Conservation (phyloP, 257 asterid species). For the Jacaranda copaia region DNA sequence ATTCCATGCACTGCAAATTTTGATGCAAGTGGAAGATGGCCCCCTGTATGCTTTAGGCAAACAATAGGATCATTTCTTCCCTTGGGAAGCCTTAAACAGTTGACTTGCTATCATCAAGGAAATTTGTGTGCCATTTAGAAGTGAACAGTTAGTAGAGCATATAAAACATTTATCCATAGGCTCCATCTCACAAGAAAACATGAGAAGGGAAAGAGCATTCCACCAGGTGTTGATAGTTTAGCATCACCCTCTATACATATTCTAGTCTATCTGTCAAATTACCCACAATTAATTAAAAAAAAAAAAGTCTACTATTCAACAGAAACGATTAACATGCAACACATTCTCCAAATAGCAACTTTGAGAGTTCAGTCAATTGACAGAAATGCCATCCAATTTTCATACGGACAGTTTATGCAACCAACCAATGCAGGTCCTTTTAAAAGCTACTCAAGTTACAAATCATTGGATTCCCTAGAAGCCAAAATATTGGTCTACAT, state of each 20-base stretch:
- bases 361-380: not conserved
- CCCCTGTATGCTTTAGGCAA: not conserved
- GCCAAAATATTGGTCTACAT: not conserved
- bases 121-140: no score
- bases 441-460: not conserved
- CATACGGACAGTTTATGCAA: not conserved
- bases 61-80: not conserved
- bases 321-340: not conserved
- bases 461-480: slow-evolving; percentile 17
- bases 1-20: not conserved
- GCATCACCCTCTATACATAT: not conserved
- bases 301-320: not conserved
- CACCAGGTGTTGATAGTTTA: not conserved
- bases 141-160: no score
- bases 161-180: no score
- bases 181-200: no score
- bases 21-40: not conserved
- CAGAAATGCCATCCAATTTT: not conserved
- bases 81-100: not conserved
- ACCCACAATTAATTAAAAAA: not conserved
- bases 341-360: not conserved
- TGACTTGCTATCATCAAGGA: not conserved
- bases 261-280: not conserved
- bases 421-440: slow-evolving; percentile 2
- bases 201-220: not conserved